Percentiles rank a stretch among this genome's conserved stretches.
Conservation (phyloP, 805 yeast species). For the Millerago galiae region DNA sequence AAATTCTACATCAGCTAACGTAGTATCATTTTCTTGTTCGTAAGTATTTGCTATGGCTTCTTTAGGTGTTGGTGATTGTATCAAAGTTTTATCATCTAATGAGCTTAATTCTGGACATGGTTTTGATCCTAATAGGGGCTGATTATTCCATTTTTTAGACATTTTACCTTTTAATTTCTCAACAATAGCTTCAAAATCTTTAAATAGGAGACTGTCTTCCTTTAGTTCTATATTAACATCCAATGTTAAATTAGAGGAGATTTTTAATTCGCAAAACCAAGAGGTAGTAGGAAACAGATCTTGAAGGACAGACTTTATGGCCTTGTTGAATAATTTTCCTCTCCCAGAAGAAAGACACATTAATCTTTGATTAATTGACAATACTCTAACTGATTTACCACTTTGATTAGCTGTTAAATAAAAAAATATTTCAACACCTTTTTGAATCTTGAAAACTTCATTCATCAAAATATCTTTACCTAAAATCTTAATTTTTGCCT, state of each 20-base stretch:
- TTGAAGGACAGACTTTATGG: conserved; percentile 19
- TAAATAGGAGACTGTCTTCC: conserved; percentile 34
- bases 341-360: not conserved
- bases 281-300: not conserved
- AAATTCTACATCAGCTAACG: not conserved
- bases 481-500: not conserved
- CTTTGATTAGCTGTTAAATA: too few relatives aligned
- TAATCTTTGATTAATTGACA: conserved; percentile 1
- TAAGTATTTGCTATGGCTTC: not conserved
- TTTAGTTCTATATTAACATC: conserved; percentile 42
- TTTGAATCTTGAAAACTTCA: not conserved
- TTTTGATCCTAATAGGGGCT: not conserved
- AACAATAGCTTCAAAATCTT: conserved; percentile 18
- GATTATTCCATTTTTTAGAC: not conserved
- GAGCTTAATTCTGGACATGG: not conserved
- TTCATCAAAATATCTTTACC: not conserved
- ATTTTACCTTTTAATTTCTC: not conserved
- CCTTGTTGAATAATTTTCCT: not conserved
- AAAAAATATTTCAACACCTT: not conserved
- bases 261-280: conserved; percentile 30
- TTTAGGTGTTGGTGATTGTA: not conserved
- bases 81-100: not conserved
- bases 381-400: not conserved
- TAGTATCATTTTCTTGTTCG: not conserved
- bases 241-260: conserved; percentile 12